These are phyloP conservation scores for Hansfordia pulvinata DNA, from an alignment of 2,329 filamentous ascomycete genomes.

Conservation along the genomic window DNA sequence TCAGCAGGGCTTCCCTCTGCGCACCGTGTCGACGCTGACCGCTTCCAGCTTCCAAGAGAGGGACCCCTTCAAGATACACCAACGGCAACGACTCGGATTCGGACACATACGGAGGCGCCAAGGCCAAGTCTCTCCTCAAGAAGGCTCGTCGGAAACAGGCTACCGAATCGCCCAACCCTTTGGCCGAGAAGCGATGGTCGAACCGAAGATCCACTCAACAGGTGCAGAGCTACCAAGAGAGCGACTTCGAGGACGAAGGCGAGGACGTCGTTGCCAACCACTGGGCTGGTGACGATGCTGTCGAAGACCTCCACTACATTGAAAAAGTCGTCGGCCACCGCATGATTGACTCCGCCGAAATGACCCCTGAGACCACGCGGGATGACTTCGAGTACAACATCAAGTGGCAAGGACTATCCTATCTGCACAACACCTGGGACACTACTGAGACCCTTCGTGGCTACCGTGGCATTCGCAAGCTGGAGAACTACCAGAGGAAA, in stretches of 20 bases:
- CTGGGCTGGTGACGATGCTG: slow-evolving; percentile 51
- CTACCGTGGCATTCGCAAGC: slow-evolving; percentile 73
- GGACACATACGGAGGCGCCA: slow-evolving; percentile 67
- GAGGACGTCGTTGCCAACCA: slow-evolving; percentile 56
- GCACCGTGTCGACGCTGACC: too few species aligned
- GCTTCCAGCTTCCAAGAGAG: slow-evolving; percentile 42
- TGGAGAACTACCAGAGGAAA: slow-evolving; percentile 92
- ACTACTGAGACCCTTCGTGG: slow-evolving; percentile 58
- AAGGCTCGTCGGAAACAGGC: slow-evolving; percentile 61
- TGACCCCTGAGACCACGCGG: slow-evolving; percentile 40
- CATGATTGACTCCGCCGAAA: slow-evolving; percentile 52
- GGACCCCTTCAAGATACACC: slow-evolving; percentile 39
- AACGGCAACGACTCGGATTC: slow-evolving; percentile 52
- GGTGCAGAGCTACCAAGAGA: slow-evolving; percentile 52
- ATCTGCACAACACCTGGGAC: slow-evolving; percentile 95
- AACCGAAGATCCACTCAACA: slow-evolving; percentile 66
- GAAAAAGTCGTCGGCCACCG: slow-evolving; percentile 85
- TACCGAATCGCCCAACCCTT: slow-evolving; percentile 50
- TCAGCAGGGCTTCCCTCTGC: too few species aligned
- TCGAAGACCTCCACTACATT: slow-evolving; percentile 74
- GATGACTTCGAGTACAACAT: slow-evolving; percentile 85
- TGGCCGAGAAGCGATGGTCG: slow-evolving; percentile 82
- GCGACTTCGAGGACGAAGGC: slow-evolving; percentile 50
- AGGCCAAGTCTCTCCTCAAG: slow-evolving; percentile 55
- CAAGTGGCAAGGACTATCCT: slow-evolving; percentile 94